Conservation (phyloP, 805 yeast species). For the Wickerhamiella lipophila region DNA sequence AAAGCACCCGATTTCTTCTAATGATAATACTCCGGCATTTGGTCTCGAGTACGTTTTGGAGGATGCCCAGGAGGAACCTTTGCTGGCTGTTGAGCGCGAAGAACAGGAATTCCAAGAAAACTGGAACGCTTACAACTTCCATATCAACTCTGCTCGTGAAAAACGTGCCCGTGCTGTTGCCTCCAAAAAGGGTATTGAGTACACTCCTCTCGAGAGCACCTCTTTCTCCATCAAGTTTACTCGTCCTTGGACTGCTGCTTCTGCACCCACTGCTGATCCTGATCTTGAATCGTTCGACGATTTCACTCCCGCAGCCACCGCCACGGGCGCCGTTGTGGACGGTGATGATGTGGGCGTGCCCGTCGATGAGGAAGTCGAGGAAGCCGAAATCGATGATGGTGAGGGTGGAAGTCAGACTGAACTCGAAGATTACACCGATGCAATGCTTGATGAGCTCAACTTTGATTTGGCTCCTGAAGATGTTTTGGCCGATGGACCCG, state of each 20-base stretch:
- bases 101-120: conserved; percentile 13
- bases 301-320: neutral
- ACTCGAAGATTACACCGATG: conserved; percentile 9
- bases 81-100: conserved; percentile 17
- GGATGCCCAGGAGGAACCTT: conserved; percentile 19
- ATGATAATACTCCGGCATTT: conserved; percentile 17
- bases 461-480: conserved; percentile 20
- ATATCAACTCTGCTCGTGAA: conserved; percentile 16
- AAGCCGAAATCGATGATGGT: conserved; percentile 37
- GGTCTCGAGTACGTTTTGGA: conserved; percentile 22
- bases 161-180: conserved; percentile 7
- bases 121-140: conserved; percentile 5
- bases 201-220: conserved; percentile 9
- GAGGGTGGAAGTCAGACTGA: conserved; percentile 12
- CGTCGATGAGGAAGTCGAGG: conserved; percentile 85
- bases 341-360: conserved; percentile 6
- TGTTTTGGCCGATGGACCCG: conserved; percentile 22
- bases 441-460: conserved; percentile 27
- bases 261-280: conserved; percentile 8
- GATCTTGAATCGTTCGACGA: conserved; percentile 2
- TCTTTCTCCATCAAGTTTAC: conserved; percentile 1
- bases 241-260: conserved; percentile 3
- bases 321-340: conserved; percentile 8
- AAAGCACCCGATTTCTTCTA: too few relatives aligned
- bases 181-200: conserved; percentile 13